A percentile compares a stretch with the other conserved stretches of the same genome.
These are phyloP conservation scores for Giardia duodenalis DNA, from an alignment of 208 protist species.

Conservation along the genomic window DNA sequence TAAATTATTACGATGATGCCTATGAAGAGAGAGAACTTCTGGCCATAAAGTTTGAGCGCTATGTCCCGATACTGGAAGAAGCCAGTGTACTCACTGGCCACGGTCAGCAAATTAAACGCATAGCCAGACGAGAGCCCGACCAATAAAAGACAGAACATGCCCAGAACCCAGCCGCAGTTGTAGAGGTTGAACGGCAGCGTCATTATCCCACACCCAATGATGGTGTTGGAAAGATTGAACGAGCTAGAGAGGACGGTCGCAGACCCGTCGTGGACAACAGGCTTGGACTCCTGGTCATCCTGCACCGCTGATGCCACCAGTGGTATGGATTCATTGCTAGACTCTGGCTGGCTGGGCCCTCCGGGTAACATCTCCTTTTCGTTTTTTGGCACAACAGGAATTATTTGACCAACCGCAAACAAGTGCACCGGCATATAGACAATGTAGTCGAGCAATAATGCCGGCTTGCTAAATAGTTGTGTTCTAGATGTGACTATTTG, in stretches of 20 bases:
- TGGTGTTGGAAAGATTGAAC: background rate
- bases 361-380: too few relatives aligned
- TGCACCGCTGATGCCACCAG: too few relatives aligned
- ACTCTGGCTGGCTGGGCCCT: too few relatives aligned
- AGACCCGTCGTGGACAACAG: background rate
- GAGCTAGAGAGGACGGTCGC: background rate
- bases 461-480: too few relatives aligned
- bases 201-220: background rate
- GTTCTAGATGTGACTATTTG: too few relatives aligned
- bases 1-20: background rate
- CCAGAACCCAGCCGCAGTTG: background rate
- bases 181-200: background rate
- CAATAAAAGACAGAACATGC: background rate
- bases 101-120: background rate
- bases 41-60: background rate
- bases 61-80: background rate
- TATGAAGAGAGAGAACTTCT: background rate
- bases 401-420: too few relatives aligned
- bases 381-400: too few relatives aligned
- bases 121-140: background rate
- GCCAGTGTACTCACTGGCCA: background rate
- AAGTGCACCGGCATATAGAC: too few relatives aligned
- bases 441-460: too few relatives aligned
- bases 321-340: too few relatives aligned
- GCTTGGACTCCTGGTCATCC: background rate